Evolutionary conservation across 768 basidiomycete species (phyloP), one percentile per base, ranked within the genome.

Genomic region (Macrolepiota albuminosa): DNA sequence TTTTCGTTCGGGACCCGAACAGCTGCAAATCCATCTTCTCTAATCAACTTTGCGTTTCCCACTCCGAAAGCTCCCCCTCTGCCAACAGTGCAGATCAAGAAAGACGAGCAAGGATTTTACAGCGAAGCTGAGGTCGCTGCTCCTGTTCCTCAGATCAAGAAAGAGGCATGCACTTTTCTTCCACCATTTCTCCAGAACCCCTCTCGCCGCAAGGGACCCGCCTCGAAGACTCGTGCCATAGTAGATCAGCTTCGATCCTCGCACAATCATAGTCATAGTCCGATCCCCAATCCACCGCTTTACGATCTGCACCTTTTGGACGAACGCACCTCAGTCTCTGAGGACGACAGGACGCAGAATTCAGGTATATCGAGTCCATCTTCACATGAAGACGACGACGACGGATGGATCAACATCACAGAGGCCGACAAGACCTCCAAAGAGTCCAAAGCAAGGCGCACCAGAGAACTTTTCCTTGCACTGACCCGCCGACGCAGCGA

Each of bases 141-240:
- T 8, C 70, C 72, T 26, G 63, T 70, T 2, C 70, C 71, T 31
- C 71, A 68, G 45, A 60, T 62, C 60, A 68, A 64, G 45, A 69
- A 69, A 60, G 64, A 70, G 7, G 66, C 73, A n/a, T 66, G 70
- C 26, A 68, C 71, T 6, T 71, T 80, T 52, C 72, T 85, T 26
- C 82, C 83, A 0, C 72, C 80, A 8, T 83, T 83, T 69, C 71
- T 84, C 31, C 75, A 80, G 49, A 78, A 79, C 39, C 62, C 71
- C 54, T 69, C 69, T 45, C 74, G 74, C 18, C 74, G 71, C 33
- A 76, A 75, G 47, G 71, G 73, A 11, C 75, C 82, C 24, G 67
- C 75, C 36, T 86, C 84, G 24, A 81, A 79, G 65, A 86, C 85
- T 21, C 77, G 85, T 13, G 80, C 82, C 62, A 81, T 86, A 45